These are phyloP conservation scores for Aspergillus sojae DNA, from an alignment of 2,329 filamentous ascomycete genomes.

Conservation along the genomic window DNA sequence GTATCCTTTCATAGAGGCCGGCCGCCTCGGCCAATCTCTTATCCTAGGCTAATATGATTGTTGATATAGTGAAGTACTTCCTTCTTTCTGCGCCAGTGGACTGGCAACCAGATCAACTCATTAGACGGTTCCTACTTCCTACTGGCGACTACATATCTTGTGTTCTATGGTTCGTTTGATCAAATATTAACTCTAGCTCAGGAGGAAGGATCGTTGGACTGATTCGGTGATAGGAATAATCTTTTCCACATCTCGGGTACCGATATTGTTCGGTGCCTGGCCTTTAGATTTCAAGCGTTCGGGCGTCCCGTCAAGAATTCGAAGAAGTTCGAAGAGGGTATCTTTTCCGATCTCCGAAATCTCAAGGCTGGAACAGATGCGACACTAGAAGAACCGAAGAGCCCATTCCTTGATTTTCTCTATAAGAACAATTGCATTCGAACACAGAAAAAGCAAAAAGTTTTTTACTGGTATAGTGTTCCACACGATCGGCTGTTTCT, in stretches of 20 bases:
- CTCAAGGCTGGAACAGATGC: slow-evolving; percentile 98
- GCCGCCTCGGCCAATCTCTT: not conserved
- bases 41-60: slow-evolving; percentile 8
- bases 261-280: slow-evolving; percentile 96
- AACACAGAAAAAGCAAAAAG: slow-evolving; percentile 99
- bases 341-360: slow-evolving; percentile 97
- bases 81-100: slow-evolving; percentile 98
- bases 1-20: not conserved
- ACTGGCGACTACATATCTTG: slow-evolving; percentile 99
- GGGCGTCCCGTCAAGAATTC: slow-evolving; percentile 98
- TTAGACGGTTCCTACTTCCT: slow-evolving; percentile 89
- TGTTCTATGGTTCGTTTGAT: slow-evolving; percentile 73
- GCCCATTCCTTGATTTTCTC: slow-evolving; percentile 94
- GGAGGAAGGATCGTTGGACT: slow-evolving; percentile 15
- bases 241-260: slow-evolving; percentile 99
- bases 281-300: slow-evolving; percentile 98
- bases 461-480: slow-evolving; percentile 99
- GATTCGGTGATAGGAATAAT: slow-evolving; percentile 70
- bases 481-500: slow-evolving; percentile 97
- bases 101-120: slow-evolving; percentile 96
- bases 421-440: slow-evolving; percentile 99
- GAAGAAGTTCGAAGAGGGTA: slow-evolving; percentile 99
- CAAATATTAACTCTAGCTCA: slow-evolving; percentile 10
- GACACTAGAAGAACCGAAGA: slow-evolving; percentile 97
- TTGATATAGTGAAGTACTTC: slow-evolving; percentile 87